phyloP scores from a whole-genome alignment of 805 yeast species.

The Candida fluviatilis region DNA sequence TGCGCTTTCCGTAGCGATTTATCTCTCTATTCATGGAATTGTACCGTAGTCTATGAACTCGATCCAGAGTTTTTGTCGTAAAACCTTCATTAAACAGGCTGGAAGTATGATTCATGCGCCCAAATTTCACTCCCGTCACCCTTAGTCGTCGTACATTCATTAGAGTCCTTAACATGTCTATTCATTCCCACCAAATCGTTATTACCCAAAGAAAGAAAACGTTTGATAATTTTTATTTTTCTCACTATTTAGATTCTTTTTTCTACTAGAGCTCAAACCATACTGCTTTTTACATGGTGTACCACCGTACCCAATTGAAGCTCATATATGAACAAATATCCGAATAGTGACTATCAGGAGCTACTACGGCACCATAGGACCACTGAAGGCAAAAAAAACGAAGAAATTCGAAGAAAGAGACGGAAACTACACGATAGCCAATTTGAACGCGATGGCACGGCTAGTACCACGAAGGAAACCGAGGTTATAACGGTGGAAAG shows the following conservation, averaged over 20 bases:
- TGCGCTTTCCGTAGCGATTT: constrained; percentile 8
- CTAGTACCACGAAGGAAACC: not conserved
- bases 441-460: not conserved
- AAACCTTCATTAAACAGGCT: not conserved
- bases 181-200: not conserved
- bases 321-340: constrained; percentile 3
- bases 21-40: constrained; percentile 12
- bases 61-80: constrained; percentile 12
- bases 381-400: not conserved
- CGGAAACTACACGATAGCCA: not conserved
- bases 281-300: not conserved
- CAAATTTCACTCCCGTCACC: not conserved
- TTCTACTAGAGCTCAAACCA: too few relatives aligned
- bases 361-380: constrained; percentile 3
- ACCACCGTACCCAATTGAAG: not conserved
- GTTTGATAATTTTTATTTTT: too few relatives aligned
- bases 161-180: not conserved
- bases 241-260: too few relatives aligned
- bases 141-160: constrained; percentile 2
- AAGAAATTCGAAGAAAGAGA: constrained; percentile 3
- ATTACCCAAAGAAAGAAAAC: too few relatives aligned
- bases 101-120: not conserved
- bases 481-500: constrained; percentile 1
- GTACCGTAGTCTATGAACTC: constrained; percentile 14
- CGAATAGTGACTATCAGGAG: constrained; percentile 6